phyloP scores from a whole-genome alignment of 352 stramenopile genomes.

The Globisporangium irregulare region DNA sequence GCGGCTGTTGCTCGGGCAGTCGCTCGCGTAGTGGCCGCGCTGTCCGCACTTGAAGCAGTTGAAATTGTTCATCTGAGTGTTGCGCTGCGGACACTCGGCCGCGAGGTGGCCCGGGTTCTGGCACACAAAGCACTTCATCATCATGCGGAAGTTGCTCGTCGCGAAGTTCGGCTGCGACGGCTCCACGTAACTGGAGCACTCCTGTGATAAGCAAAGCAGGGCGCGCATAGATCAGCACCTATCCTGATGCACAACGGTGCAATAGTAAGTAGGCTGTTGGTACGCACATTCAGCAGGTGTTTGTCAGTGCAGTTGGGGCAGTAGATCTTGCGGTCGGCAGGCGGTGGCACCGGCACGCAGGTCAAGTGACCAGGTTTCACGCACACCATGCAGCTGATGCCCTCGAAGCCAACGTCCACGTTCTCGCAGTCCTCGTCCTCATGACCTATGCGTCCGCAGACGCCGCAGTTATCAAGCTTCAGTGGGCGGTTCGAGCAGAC shows the following conservation, averaged over 20 bases:
- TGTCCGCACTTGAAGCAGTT: conserved; percentile 55
- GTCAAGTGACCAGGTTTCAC: conserved; percentile 56
- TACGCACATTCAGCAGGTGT: conserved; percentile 38
- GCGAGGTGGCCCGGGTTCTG: conserved; percentile 69
- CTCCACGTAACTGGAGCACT: conserved; percentile 45
- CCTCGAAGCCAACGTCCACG: conserved; percentile 19
- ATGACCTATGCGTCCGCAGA: conserved; percentile 63
- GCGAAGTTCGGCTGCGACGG: conserved; percentile 44
- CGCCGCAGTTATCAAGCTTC: conserved; percentile 33
- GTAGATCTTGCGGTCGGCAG: conserved; percentile 66
- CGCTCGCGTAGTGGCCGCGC: conserved; percentile 46
- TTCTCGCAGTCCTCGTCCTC: conserved; percentile 39
- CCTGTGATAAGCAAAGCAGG: conserved; percentile 8
- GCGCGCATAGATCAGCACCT: background rate
- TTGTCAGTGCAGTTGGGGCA: conserved; percentile 64
- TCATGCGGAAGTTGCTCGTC: conserved; percentile 33
- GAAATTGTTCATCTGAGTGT: conserved; percentile 37
- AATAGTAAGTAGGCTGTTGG: background rate
- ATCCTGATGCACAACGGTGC: background rate
- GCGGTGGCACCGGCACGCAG: conserved; percentile 61
- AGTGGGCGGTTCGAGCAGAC: conserved; percentile 56
- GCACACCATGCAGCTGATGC: conserved; percentile 77
- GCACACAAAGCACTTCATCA: conserved; percentile 76
- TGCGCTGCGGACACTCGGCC: conserved; percentile 56
- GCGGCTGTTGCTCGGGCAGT: conserved; percentile 29